Base-by-base conservation (phyloP, 2,329 filamentous ascomycete genomes). In the Xylariaceae sp. region DNA sequence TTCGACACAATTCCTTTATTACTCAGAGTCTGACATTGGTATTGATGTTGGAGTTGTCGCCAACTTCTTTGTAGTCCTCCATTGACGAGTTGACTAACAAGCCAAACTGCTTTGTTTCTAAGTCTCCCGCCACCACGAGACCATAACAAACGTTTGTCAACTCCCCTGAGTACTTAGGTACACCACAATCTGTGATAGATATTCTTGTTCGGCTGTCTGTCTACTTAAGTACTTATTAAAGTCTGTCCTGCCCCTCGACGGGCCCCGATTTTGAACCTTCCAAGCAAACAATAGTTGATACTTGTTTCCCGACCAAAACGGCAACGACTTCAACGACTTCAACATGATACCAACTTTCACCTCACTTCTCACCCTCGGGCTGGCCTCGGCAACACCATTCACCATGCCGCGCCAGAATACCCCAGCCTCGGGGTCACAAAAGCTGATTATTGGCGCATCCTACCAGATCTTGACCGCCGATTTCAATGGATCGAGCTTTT, bases 401-500 rank as follows among this genome's bases (percentile, higher is more conserved):
- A 10, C 53, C 41, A 62, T 56, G 52, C 12, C 45, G 18, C 61
- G 60, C 44, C 46, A 59, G 44, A 42, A 56, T 16, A 23, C n/a
- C n/a, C 29, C 46, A n/a, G 37, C 54, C 2, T 20, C 50, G 2
- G 42, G 48, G 18, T 18, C 52, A 7, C 57, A 48, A 50, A 75
- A 71, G 56, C 65, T 81, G 19, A 59, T 81, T 47, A 65, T 81
- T 50, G 74, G 77, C 50, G 71, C 71, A 32, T 71, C 74, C 2
- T 73, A 70, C 41, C 68, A 73, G 50, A 75, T 81, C 59, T 65
- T 73, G 12, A 63, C 76, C 2, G 76, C 74, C 59, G 66, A 75
- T 49, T 81, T 77, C 54, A 70, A 77, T 60, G 77, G 74, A 52
- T 59, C 63, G 18, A 57, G 53, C 41, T 79, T 82, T 65, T 69